Conservation (phyloP, 345 rosid species). For the Firmiana major region DNA sequence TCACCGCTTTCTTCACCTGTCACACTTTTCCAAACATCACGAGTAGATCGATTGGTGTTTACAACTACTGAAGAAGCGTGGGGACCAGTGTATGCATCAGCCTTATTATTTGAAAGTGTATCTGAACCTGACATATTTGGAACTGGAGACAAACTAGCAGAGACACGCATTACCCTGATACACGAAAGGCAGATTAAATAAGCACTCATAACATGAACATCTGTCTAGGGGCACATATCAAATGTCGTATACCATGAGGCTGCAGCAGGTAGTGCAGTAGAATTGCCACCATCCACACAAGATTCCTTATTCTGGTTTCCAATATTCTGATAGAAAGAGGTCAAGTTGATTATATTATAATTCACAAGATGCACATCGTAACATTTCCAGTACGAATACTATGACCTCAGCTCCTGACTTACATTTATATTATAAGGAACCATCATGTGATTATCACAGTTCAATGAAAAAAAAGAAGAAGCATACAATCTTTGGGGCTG, state of each 20-base stretch:
- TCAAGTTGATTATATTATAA: slow-evolving; percentile 4
- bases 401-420: neutral
- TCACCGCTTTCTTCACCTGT: slow-evolving; percentile 18
- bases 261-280: slow-evolving; percentile 64
- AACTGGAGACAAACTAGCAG: slow-evolving; percentile 23
- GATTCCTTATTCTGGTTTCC: slow-evolving; percentile 41
- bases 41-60: slow-evolving; percentile 4
- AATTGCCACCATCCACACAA: slow-evolving; percentile 55
- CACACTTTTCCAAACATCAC: neutral
- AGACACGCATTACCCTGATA: slow-evolving; percentile 31
- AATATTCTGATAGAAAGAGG: slow-evolving; percentile 36
- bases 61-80: slow-evolving; percentile 10
- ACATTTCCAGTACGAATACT: neutral
- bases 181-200: slow-evolving; percentile 10
- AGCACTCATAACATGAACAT: slow-evolving; percentile 3
- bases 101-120: slow-evolving; percentile 14
- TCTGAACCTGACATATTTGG: slow-evolving; percentile 20
- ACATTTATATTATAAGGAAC: neutral
- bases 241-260: slow-evolving; percentile 60
- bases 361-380: neutral
- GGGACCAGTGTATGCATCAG: slow-evolving; percentile 15
- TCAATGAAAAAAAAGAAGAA: neutral
- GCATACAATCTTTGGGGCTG: neutral
- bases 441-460: neutral
- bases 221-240: neutral